Conservation (phyloP, 1,139 yeast genomes). For the Sugiyamaella grinbergsii region DNA sequence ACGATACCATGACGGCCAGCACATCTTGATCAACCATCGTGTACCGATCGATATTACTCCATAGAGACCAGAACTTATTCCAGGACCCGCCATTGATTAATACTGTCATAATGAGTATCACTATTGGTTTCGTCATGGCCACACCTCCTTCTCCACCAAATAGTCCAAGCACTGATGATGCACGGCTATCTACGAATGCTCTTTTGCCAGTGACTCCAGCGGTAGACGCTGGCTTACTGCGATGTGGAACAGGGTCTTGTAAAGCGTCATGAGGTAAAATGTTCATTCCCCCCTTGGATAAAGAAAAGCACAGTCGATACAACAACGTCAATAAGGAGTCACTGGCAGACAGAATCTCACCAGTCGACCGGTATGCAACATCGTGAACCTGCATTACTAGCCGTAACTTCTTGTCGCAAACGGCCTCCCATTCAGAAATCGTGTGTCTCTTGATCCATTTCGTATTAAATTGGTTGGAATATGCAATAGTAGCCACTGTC, state of each 20-base stretch:
- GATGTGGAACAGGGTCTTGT: constrained; percentile 32
- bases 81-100: constrained; percentile 46
- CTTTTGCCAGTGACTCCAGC: constrained; percentile 22
- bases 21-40: constrained; percentile 30
- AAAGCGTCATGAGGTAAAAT: constrained; percentile 33
- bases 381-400: constrained; percentile 36
- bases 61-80: constrained; percentile 42
- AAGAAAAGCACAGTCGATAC: constrained; percentile 36
- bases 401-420: constrained; percentile 35
- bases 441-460: constrained; percentile 18
- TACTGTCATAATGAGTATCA: constrained; percentile 43
- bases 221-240: neutral
- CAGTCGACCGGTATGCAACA: constrained; percentile 37
- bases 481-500: constrained; percentile 38
- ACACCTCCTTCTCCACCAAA: constrained; percentile 29
- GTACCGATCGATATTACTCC: constrained; percentile 33
- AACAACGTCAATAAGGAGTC: constrained; percentile 34
- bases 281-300: constrained; percentile 24
- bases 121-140: constrained; percentile 28
- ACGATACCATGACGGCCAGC: constrained; percentile 35
- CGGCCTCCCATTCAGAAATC: constrained; percentile 27
- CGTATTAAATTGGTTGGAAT: constrained; percentile 31
- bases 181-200: constrained; percentile 31
- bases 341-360: constrained; percentile 31
- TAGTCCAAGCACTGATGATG: constrained; percentile 34